Conservation (phyloP, 2,329 filamentous ascomycete genomes). For the Bipolaris gigantea region DNA sequence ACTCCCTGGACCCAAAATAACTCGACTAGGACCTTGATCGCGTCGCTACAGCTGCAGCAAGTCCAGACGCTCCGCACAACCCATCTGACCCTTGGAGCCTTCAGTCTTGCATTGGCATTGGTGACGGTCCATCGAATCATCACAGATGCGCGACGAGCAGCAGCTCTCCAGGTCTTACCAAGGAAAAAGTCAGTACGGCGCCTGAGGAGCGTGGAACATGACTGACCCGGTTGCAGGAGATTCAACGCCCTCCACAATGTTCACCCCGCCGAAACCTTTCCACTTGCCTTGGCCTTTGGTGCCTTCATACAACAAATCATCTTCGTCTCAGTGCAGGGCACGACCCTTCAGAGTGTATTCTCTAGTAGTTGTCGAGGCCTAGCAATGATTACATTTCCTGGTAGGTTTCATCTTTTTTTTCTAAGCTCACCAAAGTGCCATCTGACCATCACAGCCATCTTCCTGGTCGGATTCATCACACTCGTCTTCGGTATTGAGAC, state of each 20-base stretch:
- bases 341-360: slow-evolving; percentile 43
- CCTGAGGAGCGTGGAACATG: background rate
- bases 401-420: slow-evolving; percentile 29
- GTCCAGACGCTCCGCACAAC: slow-evolving; percentile 45
- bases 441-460: slow-evolving; percentile 57
- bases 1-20: slow-evolving; percentile 38
- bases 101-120: slow-evolving; percentile 43
- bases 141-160: slow-evolving; percentile 42
- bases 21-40: slow-evolving; percentile 36
- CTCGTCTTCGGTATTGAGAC: slow-evolving; percentile 67
- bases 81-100: slow-evolving; percentile 45
- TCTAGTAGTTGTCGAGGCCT: slow-evolving; percentile 41
- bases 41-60: slow-evolving; percentile 41
- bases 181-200: slow-evolving; percentile 36
- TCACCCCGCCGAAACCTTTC: slow-evolving; percentile 46
- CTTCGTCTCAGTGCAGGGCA: slow-evolving; percentile 45
- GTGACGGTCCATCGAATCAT: slow-evolving; percentile 43
- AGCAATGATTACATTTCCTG: slow-evolving; percentile 44
- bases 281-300: slow-evolving; percentile 45
- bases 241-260: slow-evolving; percentile 43
- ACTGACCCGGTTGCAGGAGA: slow-evolving; percentile 31
- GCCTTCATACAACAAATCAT: slow-evolving; percentile 43
- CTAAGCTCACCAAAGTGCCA: background rate
- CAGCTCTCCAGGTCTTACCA: slow-evolving; percentile 35
- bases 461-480: slow-evolving; percentile 67